Conservation (phyloP, 2,329 filamentous ascomycete genomes). For the Cercospora zeina region DNA sequence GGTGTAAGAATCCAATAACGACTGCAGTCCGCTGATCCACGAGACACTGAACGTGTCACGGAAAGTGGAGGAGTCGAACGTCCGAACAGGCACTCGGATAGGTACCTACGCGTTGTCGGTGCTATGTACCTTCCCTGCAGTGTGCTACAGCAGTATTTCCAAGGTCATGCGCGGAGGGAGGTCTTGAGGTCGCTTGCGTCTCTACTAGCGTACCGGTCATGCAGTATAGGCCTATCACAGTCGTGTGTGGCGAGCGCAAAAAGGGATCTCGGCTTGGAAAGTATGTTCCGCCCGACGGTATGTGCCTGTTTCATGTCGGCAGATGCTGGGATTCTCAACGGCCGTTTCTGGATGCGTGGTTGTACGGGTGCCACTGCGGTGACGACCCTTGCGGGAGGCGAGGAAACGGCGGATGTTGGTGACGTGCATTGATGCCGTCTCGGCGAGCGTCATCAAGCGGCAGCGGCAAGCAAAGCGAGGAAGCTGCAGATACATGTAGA, state of each 20-base stretch:
- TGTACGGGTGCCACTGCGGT: background rate
- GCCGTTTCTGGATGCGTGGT: conserved; percentile 3
- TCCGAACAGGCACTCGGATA: background rate
- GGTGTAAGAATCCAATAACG: background rate
- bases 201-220: background rate
- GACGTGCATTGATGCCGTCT: conserved; percentile 1
- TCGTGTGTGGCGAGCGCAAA: background rate
- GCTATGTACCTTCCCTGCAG: background rate
- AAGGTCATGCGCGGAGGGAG: background rate
- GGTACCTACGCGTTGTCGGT: background rate
- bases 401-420: background rate
- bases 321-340: conserved; percentile 4
- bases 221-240: background rate
- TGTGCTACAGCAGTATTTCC: conserved; percentile 1
- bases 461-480: background rate
- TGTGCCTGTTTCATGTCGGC: conserved; percentile 1
- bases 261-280: background rate
- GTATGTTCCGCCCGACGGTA: background rate
- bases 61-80: background rate
- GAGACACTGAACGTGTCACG: conserved; percentile 1
- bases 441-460: no score
- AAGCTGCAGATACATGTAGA: conserved; percentile 1
- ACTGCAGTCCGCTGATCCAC: background rate
- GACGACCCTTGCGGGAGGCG: background rate
- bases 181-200: background rate